phyloP scores from a whole-genome alignment of 352 stramenopile genomes.

The Phytophthora sp. region DNA sequence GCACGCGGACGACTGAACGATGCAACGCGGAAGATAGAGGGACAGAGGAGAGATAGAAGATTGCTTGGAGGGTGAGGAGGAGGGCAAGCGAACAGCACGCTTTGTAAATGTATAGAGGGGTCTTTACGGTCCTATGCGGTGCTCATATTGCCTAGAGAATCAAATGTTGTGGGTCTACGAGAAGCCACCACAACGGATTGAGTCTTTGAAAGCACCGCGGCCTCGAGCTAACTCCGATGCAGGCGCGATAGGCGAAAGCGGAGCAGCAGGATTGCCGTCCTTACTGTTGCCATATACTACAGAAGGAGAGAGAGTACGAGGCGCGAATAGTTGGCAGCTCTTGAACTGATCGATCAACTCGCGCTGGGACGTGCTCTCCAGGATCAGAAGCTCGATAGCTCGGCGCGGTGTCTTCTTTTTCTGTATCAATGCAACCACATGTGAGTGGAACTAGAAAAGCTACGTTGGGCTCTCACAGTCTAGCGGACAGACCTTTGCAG shows the following conservation, averaged over 20 bases:
- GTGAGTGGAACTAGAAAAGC: not conserved
- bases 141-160: not conserved
- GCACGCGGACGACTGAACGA: conserved; percentile 39
- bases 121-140: conserved; percentile 1
- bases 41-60: no score
- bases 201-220: conserved; percentile 16
- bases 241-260: conserved; percentile 24
- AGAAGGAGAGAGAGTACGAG: conserved; percentile 11
- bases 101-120: conserved; percentile 38
- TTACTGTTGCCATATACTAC: not conserved
- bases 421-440: not conserved
- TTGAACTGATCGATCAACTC: conserved; percentile 64
- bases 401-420: conserved; percentile 18
- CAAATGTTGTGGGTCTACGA: conserved; percentile 10
- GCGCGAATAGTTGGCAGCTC: conserved; percentile 28
- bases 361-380: conserved; percentile 60
- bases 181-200: conserved; percentile 46
- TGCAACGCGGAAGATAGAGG: conserved; percentile 4
- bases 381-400: conserved; percentile 49
- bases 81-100: conserved; percentile 13
- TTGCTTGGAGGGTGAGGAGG: not conserved
- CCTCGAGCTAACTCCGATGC: conserved; percentile 13
- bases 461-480: not conserved
- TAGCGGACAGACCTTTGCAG: conserved; percentile 23
- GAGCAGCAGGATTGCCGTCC: conserved; percentile 1